phyloP scores from a whole-genome alignment of 1,139 yeast genomes.

The Nakaseomyces bracarensis region DNA sequence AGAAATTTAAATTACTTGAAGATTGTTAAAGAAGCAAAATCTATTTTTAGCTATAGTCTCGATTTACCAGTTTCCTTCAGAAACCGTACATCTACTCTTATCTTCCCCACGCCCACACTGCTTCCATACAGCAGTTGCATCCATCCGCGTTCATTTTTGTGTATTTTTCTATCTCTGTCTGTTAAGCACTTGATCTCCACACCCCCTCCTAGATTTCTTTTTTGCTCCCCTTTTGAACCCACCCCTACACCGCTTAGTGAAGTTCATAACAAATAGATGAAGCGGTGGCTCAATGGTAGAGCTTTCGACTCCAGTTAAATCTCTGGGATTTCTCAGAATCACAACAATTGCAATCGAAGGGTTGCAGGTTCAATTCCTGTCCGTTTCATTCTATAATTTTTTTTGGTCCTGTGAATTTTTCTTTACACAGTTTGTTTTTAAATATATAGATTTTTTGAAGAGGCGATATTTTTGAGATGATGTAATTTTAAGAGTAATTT shows the following conservation, averaged over 20 bases:
- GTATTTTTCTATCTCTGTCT: background rate
- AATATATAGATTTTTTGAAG: background rate
- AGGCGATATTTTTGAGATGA: too few species aligned
- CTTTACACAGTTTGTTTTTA: background rate
- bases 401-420: slow-evolving; percentile 7
- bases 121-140: too few species aligned
- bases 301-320: slow-evolving; percentile 72
- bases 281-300: slow-evolving; percentile 94
- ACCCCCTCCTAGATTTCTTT: background rate
- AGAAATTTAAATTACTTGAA: too few species aligned
- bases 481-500: too few species aligned
- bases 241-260: background rate
- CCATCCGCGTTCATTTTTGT: too few species aligned
- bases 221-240: background rate
- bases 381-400: slow-evolving; percentile 45
- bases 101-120: too few species aligned
- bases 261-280: slow-evolving; percentile 30
- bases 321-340: slow-evolving; percentile 28
- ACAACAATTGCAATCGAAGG: slow-evolving; percentile 46
- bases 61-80: too few species aligned
- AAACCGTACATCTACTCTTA: too few species aligned
- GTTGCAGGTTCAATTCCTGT: slow-evolving; percentile 75
- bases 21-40: too few species aligned
- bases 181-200: background rate
- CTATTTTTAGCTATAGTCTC: too few species aligned